A percentile compares a stretch with the other conserved stretches of the same genome.
phyloP scores from a whole-genome alignment of 2,329 filamentous ascomycete species.

The Colletotrichum truncatum region DNA sequence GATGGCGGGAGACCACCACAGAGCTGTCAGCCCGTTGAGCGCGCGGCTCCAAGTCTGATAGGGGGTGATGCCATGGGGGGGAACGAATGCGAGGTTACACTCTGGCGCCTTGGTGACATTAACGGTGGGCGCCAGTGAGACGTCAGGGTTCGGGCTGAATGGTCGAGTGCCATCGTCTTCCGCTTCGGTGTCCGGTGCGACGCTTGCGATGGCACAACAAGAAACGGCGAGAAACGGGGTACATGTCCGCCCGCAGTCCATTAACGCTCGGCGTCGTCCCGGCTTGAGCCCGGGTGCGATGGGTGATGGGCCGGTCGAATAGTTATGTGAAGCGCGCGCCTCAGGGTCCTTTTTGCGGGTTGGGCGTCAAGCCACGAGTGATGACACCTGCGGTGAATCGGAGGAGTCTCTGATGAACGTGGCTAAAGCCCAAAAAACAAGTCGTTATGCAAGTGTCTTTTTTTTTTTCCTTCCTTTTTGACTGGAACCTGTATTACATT shows the following conservation, averaged over 20 bases:
- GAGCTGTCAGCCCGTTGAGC: not conserved
- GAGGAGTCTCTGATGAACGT: not conserved
- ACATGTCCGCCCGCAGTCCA: not conserved
- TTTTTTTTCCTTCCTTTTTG: too few species aligned
- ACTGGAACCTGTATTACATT: too few species aligned
- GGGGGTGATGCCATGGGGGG: not conserved
- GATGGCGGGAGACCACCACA: not conserved
- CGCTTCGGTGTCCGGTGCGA: not conserved
- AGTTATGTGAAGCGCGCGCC: not conserved
- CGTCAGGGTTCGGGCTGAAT: too few species aligned
- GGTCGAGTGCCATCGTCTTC: not conserved
- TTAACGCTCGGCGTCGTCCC: not conserved
- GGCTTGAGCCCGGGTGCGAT: not conserved
- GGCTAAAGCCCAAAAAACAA: not conserved
- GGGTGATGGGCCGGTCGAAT: not conserved
- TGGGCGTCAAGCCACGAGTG: too few species aligned
- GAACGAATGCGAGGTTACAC: constrained; percentile 11
- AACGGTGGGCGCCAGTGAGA: not conserved
- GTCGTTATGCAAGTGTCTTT: not conserved
- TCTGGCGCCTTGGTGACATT: not conserved
- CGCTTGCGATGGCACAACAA: not conserved
- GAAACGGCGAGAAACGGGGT: not conserved
- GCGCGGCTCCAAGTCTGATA: not conserved
- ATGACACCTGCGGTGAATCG: not conserved
- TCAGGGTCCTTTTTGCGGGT: not conserved